Evolutionary conservation across 2,329 filamentous ascomycete genomes (phyloP), one percentile per base, ranked within the genome.

Genomic region (Trichoderma citrinoviride): DNA sequence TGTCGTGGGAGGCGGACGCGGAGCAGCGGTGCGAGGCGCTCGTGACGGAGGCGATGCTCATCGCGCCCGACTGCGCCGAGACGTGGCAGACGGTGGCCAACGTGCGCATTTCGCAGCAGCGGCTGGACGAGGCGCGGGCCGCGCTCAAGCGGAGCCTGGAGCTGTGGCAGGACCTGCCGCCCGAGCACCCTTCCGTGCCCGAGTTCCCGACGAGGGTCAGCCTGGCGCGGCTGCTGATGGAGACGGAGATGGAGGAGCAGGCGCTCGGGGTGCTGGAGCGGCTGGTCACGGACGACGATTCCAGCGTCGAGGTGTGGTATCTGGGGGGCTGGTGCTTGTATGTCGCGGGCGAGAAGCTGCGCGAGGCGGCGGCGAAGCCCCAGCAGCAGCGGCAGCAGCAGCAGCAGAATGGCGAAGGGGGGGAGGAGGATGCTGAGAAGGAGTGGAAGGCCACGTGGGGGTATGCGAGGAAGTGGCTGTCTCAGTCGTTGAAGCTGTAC

Each of bases 301-400:
- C 90, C 73, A 97, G 94, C 75, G 91, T 99, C 21, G 95, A 99
- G 78, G 90, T 92, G 19, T 97, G 93, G 93, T 99, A 99, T 78
- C 83, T 99, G 5, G 95, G 95, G 49, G 96, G 95, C 4, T 98
- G 94, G 91, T 93, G 92, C 71, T 83, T 96, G 70, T 92, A 92
- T 74, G 84, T 97, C 65, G 81, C 90, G 67, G 91, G 90, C 12
- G 85, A 91, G 75, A 91, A 89, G 81, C 80, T 86, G 71, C 75
- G 77, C 40, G 71, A 73, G 43, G 71, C 62, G 74, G 71, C 73
- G 43, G 71, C 62, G 74, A 78, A 70, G 78, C 69, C 72, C 64
- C 73, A 70, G 72, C n/a, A n/a, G n/a, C n/a, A n/a, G n/a, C n/a
- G n/a, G n/a, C n/a, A n/a, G n/a, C n/a, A n/a, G n/a, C n/a, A n/a